Evolutionary conservation across 225 moss, liverwort and hornwort genomes (phyloP), one percentile per base, ranked within the genome.

Genomic region (Pseudoscleropodium purum): DNA sequence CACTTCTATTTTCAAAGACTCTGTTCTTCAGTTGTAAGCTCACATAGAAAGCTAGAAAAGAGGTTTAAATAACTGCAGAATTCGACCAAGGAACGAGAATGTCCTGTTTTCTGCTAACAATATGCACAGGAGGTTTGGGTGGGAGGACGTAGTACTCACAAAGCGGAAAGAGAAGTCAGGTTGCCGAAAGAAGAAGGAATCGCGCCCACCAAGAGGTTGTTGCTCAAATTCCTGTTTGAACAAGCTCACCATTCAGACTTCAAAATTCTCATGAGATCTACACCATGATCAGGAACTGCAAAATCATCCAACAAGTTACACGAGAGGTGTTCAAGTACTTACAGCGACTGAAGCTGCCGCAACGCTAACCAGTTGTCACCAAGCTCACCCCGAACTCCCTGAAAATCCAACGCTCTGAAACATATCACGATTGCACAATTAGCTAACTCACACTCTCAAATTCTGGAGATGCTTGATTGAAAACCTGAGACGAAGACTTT

Each of bases 181-280:
- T 92, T 88, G 83, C 97, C 97, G 11, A 98, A 89, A 15, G 91
- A 93, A 21, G 90, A 77, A 26, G 99, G 97, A 84, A 99, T 94
- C 25, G 91, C 75, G 29, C 99, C 96, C 82, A 87, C 88, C 13
- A 99, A 89, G 39, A 89, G 68, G 79, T 99, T 99, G 89, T 95
- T 91, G 89, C 96, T 97, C 89, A 99, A n/a, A 86, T 96, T 99
- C 89, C 99, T 99, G 97, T 87, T 65, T 67, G 63, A 59, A 59
- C 65, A 84, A 78, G 87, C 56, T 75, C 56, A 45, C 19, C n/a
- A 81, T 81, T 78, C 65, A 67, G n/a, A 84, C 59, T 80, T 80
- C 60, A 31, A 52, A 84, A 81, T 49, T 67, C 68, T 52, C 81
- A 80, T 37, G 26, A 36, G 31, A 73, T 77, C 30, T 78, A 18